Conservation (phyloP, 805 yeast species). For the Zygosaccharomyces kombuchaensis region DNA sequence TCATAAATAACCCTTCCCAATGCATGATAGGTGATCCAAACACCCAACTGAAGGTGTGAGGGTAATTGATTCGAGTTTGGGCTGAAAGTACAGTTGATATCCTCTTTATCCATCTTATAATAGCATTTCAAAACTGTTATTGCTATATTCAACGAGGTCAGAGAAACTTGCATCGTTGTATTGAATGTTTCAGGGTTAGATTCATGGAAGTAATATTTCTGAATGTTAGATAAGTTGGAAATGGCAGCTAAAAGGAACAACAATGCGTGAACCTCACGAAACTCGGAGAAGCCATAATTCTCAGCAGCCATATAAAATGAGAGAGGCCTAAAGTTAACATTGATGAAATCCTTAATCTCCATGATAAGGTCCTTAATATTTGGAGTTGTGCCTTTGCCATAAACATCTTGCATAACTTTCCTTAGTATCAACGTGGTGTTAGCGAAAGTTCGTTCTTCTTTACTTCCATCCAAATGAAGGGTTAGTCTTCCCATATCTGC, state of each 20-base stretch:
- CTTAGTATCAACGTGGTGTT: background rate
- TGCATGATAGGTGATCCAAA: slow-evolving; percentile 3
- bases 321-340: slow-evolving; percentile 1
- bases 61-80: background rate
- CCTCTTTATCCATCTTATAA: background rate
- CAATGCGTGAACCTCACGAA: slow-evolving; percentile 3
- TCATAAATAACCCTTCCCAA: slow-evolving; percentile 2
- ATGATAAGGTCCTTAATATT: background rate
- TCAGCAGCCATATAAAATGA: slow-evolving; percentile 1
- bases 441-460: background rate
- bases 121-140: background rate
- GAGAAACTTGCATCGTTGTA: slow-evolving; percentile 1
- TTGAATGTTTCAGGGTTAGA: background rate
- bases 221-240: slow-evolving; percentile 1
- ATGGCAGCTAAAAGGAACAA: slow-evolving; percentile 1
- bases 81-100: background rate
- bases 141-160: background rate
- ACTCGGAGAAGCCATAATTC: background rate
- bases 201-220: slow-evolving; percentile 1
- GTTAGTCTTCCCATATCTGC: background rate
- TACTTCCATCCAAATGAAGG: background rate
- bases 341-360: background rate
- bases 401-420: background rate
- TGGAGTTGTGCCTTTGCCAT: background rate
- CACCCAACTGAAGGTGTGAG: slow-evolving; percentile 2